Evolutionary conservation across 371 early-diverging fungal genomes (phyloP).

Genomic region (Mucor racemosus): DNA sequence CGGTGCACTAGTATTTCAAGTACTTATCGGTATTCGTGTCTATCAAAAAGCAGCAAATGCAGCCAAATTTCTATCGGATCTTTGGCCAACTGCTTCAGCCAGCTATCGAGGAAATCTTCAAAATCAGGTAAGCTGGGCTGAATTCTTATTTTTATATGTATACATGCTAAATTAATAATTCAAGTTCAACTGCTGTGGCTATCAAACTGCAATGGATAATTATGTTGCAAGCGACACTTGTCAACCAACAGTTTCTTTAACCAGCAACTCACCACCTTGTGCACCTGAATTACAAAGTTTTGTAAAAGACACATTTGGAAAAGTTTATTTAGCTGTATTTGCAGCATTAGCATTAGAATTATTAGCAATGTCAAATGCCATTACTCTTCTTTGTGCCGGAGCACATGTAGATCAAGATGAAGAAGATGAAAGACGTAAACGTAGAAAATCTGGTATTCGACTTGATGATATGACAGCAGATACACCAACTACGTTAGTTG

Average conservation of each 20-base stretch:
- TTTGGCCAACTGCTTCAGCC: slow-evolving; percentile 36
- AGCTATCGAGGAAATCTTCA: slow-evolving; percentile 35
- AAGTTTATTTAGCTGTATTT: slow-evolving; percentile 46
- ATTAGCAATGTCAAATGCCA: slow-evolving; percentile 47
- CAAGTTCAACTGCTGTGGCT: slow-evolving; percentile 55
- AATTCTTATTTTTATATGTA: no score
- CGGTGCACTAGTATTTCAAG: slow-evolving; percentile 44
- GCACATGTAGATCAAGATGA: slow-evolving; percentile 34
- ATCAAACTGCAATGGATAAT: slow-evolving; percentile 39
- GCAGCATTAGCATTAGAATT: slow-evolving; percentile 48
- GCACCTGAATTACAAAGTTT: slow-evolving; percentile 29
- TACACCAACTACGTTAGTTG: slow-evolving; percentile 38
- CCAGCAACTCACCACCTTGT: slow-evolving; percentile 30
- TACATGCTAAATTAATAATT: not conserved
- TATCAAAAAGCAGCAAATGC: slow-evolving; percentile 47
- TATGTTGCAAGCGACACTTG: slow-evolving; percentile 33
- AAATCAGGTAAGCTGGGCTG: slow-evolving; percentile 25
- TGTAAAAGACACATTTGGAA: slow-evolving; percentile 34
- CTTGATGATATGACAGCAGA: slow-evolving; percentile 48
- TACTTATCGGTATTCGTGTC: slow-evolving; percentile 45
- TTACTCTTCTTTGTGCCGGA: slow-evolving; percentile 45
- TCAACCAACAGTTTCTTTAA: slow-evolving; percentile 16
- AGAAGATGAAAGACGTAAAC: slow-evolving; percentile 47
- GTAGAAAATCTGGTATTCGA: slow-evolving; percentile 52
- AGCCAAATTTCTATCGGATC: slow-evolving; percentile 31